Evolutionary conservation across 106 monocot species (phyloP).

Genomic region (Acanthochlamys bracteata): DNA sequence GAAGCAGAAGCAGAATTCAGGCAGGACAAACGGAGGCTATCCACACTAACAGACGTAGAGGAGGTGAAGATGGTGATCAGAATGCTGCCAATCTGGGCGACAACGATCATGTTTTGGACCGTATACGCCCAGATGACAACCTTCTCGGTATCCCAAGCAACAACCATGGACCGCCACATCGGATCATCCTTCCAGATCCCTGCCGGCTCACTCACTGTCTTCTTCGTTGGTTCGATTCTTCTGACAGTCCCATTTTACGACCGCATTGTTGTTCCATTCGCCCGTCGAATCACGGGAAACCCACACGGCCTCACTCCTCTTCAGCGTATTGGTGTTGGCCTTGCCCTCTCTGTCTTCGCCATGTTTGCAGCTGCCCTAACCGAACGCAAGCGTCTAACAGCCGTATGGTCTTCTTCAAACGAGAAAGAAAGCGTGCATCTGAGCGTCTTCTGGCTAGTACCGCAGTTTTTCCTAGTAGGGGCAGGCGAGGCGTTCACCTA

Average conservation of each 20-base stretch:
- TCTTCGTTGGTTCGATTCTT: slow-evolving; percentile 62
- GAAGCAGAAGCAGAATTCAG: background rate
- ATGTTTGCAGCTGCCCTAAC: slow-evolving; percentile 46
- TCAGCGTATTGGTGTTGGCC: slow-evolving; percentile 54
- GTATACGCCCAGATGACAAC: slow-evolving; percentile 88
- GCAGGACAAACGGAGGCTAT: slow-evolving; percentile 53
- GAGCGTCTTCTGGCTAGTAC: slow-evolving; percentile 61
- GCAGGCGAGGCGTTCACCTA: slow-evolving; percentile 87
- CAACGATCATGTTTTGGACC: slow-evolving; percentile 86
- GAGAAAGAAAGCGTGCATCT: slow-evolving; percentile 32
- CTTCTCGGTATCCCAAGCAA: slow-evolving; percentile 81
- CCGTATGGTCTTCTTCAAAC: slow-evolving; percentile 5
- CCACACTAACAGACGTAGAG: slow-evolving; percentile 59
- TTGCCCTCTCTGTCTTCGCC: slow-evolving; percentile 31
- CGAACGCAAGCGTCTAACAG: slow-evolving; percentile 40
- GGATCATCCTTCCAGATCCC: slow-evolving; percentile 66
- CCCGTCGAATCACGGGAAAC: slow-evolving; percentile 33
- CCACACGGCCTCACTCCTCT: slow-evolving; percentile 55
- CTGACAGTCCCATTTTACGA: slow-evolving; percentile 56
- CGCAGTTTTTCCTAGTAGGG: slow-evolving; percentile 85
- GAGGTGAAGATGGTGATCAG: slow-evolving; percentile 90
- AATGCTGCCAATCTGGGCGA: slow-evolving; percentile 74
- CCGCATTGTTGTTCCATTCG: slow-evolving; percentile 49
- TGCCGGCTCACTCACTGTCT: slow-evolving; percentile 61
- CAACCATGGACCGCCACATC: slow-evolving; percentile 52